These are phyloP conservation scores for Gillenia trifoliata DNA, from an alignment of 306 rosid species.

Conservation along the genomic window DNA sequence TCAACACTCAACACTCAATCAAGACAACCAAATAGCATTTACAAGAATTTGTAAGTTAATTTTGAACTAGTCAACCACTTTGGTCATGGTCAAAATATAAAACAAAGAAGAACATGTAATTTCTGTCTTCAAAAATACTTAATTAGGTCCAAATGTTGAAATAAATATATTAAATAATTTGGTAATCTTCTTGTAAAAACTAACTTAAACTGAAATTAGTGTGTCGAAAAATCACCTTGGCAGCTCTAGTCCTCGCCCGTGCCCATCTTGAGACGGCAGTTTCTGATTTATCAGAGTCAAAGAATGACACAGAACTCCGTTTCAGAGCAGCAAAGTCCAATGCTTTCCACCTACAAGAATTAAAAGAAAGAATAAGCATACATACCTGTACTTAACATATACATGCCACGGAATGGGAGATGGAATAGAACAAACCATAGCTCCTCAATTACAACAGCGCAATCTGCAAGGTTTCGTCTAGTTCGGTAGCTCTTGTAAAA, in stretches of 20 bases:
- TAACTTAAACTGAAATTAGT: not conserved
- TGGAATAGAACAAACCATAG: conserved; percentile 53
- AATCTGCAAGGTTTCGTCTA: conserved; percentile 71
- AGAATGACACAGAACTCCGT: conserved; percentile 49
- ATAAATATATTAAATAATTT: not conserved
- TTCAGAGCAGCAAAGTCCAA: conserved; percentile 56
- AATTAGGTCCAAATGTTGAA: conserved; percentile 8
- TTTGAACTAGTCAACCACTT: conserved; percentile 24
- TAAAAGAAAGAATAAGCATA: not conserved
- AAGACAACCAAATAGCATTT: not conserved
- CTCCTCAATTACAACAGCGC: conserved; percentile 82
- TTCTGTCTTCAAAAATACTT: conserved; percentile 1
- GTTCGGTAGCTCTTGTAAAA: conserved; percentile 68
- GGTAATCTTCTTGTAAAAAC: not conserved
- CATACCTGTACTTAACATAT: not conserved
- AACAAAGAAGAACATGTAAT: conserved; percentile 4
- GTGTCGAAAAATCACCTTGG: conserved; percentile 51
- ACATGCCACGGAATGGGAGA: not conserved
- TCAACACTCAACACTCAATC: not conserved
- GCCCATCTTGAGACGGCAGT: conserved; percentile 73
- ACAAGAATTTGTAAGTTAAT: conserved; percentile 9
- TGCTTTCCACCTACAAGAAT: conserved; percentile 70
- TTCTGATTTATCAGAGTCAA: conserved; percentile 56
- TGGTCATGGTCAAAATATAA: conserved; percentile 32
- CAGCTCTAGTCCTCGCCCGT: conserved; percentile 71